Percentiles rank a stretch among this genome's conserved stretches.
phyloP scores from a whole-genome alignment of 2,329 filamentous ascomycete genomes.

The Westerdykella ornata region DNA sequence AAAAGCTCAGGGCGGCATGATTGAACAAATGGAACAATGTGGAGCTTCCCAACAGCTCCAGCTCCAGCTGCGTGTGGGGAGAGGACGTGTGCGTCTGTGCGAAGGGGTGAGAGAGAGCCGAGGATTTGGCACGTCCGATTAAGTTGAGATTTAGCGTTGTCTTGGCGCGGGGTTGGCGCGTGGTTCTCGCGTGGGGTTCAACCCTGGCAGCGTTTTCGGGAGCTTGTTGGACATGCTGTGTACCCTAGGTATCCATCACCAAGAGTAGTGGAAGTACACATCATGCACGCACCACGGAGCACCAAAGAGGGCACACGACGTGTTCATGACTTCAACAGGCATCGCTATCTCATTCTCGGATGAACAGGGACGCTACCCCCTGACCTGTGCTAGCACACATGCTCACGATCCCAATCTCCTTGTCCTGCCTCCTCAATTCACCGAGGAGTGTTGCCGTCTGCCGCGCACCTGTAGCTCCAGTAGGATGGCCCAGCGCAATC shows the following conservation, averaged over 20 bases:
- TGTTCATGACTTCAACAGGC: too few species aligned
- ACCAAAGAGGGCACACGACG: too few species aligned
- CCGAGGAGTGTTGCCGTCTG: conserved; percentile 78
- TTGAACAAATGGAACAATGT: background rate
- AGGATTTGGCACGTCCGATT: too few species aligned
- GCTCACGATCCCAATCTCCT: conserved; percentile 76
- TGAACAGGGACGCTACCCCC: conserved; percentile 28
- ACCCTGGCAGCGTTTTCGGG: too few species aligned
- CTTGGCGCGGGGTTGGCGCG: too few species aligned
- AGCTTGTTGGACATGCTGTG: too few species aligned
- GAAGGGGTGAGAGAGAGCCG: too few species aligned
- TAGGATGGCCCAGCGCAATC: conserved; percentile 74
- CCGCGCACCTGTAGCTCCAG: conserved; percentile 66
- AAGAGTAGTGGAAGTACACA: too few species aligned
- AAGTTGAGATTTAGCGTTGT: background rate
- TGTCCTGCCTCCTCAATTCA: conserved; percentile 59
- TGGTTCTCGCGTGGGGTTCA: too few species aligned
- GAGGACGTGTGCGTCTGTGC: background rate
- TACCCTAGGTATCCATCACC: too few species aligned
- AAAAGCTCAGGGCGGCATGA: conserved; percentile 2
- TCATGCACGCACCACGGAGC: too few species aligned
- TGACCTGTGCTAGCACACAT: conserved; percentile 58
- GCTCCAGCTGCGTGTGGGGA: conserved; percentile 23
- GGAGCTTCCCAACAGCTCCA: background rate
- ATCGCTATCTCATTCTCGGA: conserved; percentile 19